phyloP scores from a whole-genome alignment of 805 yeast genomes.

The Sugiyamaella chiloensis region DNA sequence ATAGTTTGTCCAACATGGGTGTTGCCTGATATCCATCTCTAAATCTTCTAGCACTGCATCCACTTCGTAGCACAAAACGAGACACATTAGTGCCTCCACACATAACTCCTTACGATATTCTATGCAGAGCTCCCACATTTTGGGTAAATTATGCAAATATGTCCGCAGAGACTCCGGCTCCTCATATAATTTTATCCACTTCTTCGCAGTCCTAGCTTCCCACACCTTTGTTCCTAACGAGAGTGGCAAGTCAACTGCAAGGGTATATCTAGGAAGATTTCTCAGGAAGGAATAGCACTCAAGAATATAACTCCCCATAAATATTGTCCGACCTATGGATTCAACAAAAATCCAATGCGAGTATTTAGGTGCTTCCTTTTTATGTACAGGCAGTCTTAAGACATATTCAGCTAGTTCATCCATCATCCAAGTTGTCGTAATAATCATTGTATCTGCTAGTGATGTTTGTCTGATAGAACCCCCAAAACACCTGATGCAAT shows the following conservation, averaged over 20 bases:
- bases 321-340: background rate
- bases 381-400: background rate
- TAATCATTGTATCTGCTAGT: conserved; percentile 1
- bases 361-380: background rate
- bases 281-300: background rate
- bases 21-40: background rate
- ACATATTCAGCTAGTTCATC: background rate
- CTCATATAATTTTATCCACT: background rate
- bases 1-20: background rate
- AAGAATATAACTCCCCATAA: background rate
- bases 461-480: conserved; percentile 3
- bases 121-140: background rate
- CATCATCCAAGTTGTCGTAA: background rate
- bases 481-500: conserved; percentile 8
- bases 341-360: background rate
- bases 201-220: background rate
- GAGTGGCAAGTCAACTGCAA: background rate
- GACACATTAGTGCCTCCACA: background rate
- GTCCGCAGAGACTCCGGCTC: background rate
- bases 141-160: background rate
- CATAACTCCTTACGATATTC: background rate
- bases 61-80: background rate
- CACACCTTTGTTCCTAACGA: background rate
- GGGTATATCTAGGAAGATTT: background rate
- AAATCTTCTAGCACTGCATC: background rate